Percentiles rank a stretch among this genome's conserved stretches.
These are phyloP conservation scores for Wickerhamomyces kurtzmanii DNA, from an alignment of 805 yeast genomes.

Conservation along the genomic window DNA sequence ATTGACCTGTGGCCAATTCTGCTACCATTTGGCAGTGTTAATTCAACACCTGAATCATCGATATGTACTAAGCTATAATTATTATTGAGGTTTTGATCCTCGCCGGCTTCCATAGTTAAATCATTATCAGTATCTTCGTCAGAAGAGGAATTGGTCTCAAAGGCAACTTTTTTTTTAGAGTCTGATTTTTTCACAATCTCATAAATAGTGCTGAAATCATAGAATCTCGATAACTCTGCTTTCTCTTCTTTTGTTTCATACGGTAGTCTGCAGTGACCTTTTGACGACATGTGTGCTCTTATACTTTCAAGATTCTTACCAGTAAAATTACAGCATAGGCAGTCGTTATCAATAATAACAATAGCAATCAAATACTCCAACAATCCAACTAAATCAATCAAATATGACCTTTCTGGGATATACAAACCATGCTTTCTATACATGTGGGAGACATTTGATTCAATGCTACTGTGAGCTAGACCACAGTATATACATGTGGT, in stretches of 20 bases:
- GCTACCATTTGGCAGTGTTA: slow-evolving; percentile 69
- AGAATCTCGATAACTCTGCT: slow-evolving; percentile 66
- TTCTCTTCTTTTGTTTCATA: slow-evolving; percentile 77
- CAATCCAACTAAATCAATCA: slow-evolving; percentile 62
- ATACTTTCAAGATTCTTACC: slow-evolving; percentile 82
- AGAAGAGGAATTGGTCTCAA: slow-evolving; percentile 11
- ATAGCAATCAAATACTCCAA: slow-evolving; percentile 70
- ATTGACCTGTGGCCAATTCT: slow-evolving; percentile 77
- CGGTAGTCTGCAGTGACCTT: slow-evolving; percentile 84
- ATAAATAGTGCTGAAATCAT: slow-evolving; percentile 71
- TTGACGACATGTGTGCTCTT: slow-evolving; percentile 78
- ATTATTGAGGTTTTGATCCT: slow-evolving; percentile 18
- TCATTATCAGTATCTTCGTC: slow-evolving; percentile 16
- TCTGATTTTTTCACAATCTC: slow-evolving; percentile 22
- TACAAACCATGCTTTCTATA: slow-evolving; percentile 72
- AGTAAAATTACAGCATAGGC: slow-evolving; percentile 73
- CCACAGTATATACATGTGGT: slow-evolving; percentile 53
- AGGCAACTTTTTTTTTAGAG: slow-evolving; percentile 18
- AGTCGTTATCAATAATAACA: slow-evolving; percentile 74
- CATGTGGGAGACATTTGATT: slow-evolving; percentile 68
- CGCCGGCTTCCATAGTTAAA: too few species aligned
- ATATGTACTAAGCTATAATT: slow-evolving; percentile 26
- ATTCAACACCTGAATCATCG: slow-evolving; percentile 51
- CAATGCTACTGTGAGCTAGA: slow-evolving; percentile 37
- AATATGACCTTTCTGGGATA: slow-evolving; percentile 71